These are phyloP conservation scores for Metschnikowia bowlesiae DNA, from an alignment of 805 yeast genomes.

Conservation along the genomic window DNA sequence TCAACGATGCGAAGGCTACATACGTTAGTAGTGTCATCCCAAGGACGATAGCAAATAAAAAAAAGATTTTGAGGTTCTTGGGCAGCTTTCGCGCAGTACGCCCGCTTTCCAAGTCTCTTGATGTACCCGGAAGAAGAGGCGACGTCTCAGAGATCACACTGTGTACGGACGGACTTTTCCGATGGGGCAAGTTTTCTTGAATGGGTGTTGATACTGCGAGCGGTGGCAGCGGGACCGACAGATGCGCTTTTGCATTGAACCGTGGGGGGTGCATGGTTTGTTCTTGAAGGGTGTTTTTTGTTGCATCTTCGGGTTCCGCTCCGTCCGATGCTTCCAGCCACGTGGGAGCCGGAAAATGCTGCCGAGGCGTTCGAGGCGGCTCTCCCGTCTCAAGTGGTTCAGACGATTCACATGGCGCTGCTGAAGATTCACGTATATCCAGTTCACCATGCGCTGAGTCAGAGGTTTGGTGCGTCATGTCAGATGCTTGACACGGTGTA, in stretches of 20 bases:
- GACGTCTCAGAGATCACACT: not conserved
- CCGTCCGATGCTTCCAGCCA: not conserved
- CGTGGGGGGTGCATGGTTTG: not conserved
- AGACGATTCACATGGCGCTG: not conserved
- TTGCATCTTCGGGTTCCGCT: not conserved
- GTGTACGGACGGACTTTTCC: not conserved
- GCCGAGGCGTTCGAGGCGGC: not conserved
- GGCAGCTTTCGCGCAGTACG: not conserved
- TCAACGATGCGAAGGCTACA: not conserved
- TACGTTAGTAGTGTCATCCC: not conserved
- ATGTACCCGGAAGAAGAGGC: constrained; percentile 3
- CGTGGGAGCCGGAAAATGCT: not conserved
- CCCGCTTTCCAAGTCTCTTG: constrained; percentile 4
- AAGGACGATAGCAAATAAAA: not conserved
- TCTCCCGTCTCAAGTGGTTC: not conserved
- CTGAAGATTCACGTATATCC: not conserved
- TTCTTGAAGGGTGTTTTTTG: not conserved
- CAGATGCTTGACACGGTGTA: not conserved
- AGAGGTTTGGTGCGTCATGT: not conserved
- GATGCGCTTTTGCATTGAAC: not conserved
- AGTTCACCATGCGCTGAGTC: not conserved
- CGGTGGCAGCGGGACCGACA: not conserved
- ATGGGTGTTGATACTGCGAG: constrained; percentile 2
- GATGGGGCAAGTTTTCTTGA: not conserved
- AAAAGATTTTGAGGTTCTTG: not conserved